These are phyloP conservation scores for Vicia faba DNA, from an alignment of 306 rosid species.

Conservation along the genomic window DNA sequence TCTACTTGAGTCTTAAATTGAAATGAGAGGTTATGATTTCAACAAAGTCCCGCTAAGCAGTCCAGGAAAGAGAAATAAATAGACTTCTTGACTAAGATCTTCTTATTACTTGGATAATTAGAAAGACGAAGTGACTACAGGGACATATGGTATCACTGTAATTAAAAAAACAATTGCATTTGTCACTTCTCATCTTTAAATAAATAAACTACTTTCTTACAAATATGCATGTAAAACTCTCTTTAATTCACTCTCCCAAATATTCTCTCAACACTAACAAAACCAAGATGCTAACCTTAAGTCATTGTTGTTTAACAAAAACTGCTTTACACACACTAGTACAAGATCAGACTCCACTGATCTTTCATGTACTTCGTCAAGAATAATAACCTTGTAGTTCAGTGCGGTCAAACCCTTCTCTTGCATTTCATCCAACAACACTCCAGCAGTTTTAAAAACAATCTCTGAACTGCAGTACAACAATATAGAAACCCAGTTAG, in stretches of 20 bases:
- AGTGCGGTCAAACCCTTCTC: slow-evolving; percentile 76
- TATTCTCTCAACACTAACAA: slow-evolving; percentile 5
- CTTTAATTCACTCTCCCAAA: slow-evolving; percentile 10
- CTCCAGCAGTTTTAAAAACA: slow-evolving; percentile 92
- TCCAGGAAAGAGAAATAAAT: slow-evolving; percentile 11
- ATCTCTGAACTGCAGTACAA: slow-evolving; percentile 59
- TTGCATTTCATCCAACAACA: slow-evolving; percentile 81
- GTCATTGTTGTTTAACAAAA: slow-evolving; percentile 68
- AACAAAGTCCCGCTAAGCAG: slow-evolving; percentile 16
- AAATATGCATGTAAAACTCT: slow-evolving; percentile 25
- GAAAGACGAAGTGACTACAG: slow-evolving; percentile 15
- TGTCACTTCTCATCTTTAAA: slow-evolving; percentile 15
- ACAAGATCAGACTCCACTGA: slow-evolving; percentile 92
- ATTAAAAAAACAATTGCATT: slow-evolving; percentile 15
- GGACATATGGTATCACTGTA: slow-evolving; percentile 5
- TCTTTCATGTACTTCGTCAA: slow-evolving; percentile 97
- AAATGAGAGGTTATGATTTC: slow-evolving; percentile 9
- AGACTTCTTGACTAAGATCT: slow-evolving; percentile 2
- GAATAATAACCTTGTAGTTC: slow-evolving; percentile 81
- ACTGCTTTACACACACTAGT: slow-evolving; percentile 86
- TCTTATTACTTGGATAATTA: slow-evolving; percentile 5
- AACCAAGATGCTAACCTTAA: slow-evolving; percentile 60
- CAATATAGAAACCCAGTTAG: slow-evolving; percentile 26
- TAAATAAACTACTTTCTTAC: neutral
- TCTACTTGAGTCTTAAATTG: slow-evolving; percentile 13